phyloP scores from a whole-genome alignment of 768 basidiomycete species.

The Coprinopsis sp. region DNA sequence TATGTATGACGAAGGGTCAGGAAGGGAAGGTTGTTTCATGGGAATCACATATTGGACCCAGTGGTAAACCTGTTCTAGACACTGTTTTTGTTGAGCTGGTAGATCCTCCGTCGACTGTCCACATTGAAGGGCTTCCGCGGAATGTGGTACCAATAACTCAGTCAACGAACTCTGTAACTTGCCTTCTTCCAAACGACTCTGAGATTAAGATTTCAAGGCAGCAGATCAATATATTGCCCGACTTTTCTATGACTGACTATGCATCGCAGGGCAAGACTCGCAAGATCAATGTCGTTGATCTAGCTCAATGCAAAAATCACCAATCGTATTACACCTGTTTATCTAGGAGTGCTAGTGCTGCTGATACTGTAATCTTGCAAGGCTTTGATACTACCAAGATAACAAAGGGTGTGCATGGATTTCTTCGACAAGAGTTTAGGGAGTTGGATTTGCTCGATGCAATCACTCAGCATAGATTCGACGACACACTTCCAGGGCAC shows the following conservation, averaged over 20 bases:
- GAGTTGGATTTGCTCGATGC: no score
- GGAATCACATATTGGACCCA: constrained; percentile 11
- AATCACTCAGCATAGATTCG: no score
- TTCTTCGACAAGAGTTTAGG: no score
- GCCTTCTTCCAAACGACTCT: constrained; percentile 12
- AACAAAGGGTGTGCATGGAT: no score
- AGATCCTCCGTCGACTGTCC: constrained; percentile 19
- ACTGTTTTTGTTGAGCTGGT: constrained; percentile 25
- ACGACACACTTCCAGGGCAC: no score
- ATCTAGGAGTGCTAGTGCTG: constrained; percentile 25
- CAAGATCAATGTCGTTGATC: constrained; percentile 23
- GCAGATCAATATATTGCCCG: constrained; percentile 23
- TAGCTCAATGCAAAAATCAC: constrained; percentile 16
- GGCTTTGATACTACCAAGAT: no score
- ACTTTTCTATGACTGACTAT: constrained; percentile 33
- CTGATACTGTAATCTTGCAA: no score
- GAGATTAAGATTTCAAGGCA: constrained; percentile 12
- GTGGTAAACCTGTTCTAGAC: constrained; percentile 17
- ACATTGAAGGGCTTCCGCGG: constrained; percentile 20
- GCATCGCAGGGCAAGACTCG: constrained; percentile 30
- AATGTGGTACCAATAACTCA: constrained; percentile 27
- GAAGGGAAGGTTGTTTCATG: constrained; percentile 26
- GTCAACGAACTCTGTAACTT: neutral
- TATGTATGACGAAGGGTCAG: constrained; percentile 32
- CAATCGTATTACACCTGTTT: constrained; percentile 27